phyloP scores from a whole-genome alignment of 1,284 basidiomycete genomes.

The Apiotrichum porosum region DNA sequence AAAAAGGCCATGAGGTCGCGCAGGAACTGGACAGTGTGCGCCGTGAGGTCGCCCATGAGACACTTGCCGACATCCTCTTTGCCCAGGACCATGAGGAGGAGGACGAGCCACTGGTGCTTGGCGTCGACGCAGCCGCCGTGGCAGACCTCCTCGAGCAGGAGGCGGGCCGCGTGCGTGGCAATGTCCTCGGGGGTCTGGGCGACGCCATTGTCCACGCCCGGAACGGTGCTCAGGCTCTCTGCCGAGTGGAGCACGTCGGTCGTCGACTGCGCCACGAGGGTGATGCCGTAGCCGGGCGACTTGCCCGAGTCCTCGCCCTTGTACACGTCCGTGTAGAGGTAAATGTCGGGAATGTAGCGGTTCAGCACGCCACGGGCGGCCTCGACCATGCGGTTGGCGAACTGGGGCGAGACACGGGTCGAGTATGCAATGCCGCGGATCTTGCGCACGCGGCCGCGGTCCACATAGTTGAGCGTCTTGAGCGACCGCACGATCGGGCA shows the following conservation, averaged over 20 bases:
- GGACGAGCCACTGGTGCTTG: constrained; percentile 80
- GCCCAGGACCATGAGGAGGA: constrained; percentile 88
- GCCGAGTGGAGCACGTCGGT: constrained; percentile 83
- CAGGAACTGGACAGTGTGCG: constrained; percentile 83
- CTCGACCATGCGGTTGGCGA: constrained; percentile 97
- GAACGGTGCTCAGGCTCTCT: constrained; percentile 64
- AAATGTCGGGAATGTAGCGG: constrained; percentile 95
- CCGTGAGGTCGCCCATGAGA: constrained; percentile 73
- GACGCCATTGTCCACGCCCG: not conserved
- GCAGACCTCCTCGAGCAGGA: constrained; percentile 72
- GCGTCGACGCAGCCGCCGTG: constrained; percentile 86
- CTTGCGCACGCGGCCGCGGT: constrained; percentile 83
- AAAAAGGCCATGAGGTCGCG: constrained; percentile 78
- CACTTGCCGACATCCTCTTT: constrained; percentile 93
- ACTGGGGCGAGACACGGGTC: constrained; percentile 91
- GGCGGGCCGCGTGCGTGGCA: constrained; percentile 70
- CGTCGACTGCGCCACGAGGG: constrained; percentile 84
- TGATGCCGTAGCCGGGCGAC: constrained; percentile 90
- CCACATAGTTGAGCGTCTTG: constrained; percentile 86
- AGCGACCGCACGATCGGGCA: constrained; percentile 86
- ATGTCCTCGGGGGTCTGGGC: constrained; percentile 81
- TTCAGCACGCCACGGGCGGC: constrained; percentile 85
- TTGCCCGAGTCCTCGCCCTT: constrained; percentile 96
- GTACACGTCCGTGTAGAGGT: constrained; percentile 97
- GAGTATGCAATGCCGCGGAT: constrained; percentile 96